Conservation (phyloP, 495 filamentous ascomycete genomes). For the Durotheca rogersii region DNA sequence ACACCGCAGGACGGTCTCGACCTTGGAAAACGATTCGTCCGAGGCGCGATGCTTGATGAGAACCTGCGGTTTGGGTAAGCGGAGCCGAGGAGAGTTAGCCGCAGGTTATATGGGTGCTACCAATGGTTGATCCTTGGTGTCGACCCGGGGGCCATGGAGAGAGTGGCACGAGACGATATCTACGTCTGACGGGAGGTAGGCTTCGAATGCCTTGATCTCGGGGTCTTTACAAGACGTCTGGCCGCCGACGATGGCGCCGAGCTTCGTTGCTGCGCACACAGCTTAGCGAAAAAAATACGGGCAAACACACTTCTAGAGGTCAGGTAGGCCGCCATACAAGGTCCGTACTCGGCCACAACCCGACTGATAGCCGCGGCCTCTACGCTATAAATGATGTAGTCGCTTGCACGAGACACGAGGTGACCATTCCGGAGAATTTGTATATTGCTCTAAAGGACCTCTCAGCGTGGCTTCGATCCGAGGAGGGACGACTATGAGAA, state of each 20-base stretch:
- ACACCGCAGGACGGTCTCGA: constrained; percentile 76
- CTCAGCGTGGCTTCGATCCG: constrained; percentile 56
- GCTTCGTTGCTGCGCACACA: constrained; percentile 78
- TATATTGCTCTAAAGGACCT: constrained; percentile 63
- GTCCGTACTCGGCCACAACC: constrained; percentile 82
- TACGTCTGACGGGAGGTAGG: constrained; percentile 81
- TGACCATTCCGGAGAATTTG: constrained; percentile 87
- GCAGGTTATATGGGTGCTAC: constrained; percentile 44
- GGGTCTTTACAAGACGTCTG: constrained; percentile 98
- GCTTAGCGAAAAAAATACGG: constrained; percentile 7
- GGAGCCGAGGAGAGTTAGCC: neutral
- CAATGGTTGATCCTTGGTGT: constrained; percentile 82
- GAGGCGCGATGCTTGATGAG: constrained; percentile 90
- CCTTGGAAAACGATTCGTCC: constrained; percentile 70
- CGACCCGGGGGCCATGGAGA: constrained; percentile 88
- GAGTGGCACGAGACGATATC: constrained; percentile 97
- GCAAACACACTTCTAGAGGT: constrained; percentile 17
- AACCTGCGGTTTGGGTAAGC: constrained; percentile 51
- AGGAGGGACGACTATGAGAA: constrained; percentile 36
- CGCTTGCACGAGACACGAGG: constrained; percentile 88
- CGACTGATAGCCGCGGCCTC: constrained; percentile 86
- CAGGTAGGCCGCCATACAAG: constrained; percentile 69
- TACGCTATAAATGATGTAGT: constrained; percentile 97
- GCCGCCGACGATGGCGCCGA: constrained; percentile 90
- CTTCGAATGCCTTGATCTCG: constrained; percentile 90